Evolutionary conservation across 805 yeast species (phyloP).

Genomic region (Hanseniaspora jakobsenii): DNA sequence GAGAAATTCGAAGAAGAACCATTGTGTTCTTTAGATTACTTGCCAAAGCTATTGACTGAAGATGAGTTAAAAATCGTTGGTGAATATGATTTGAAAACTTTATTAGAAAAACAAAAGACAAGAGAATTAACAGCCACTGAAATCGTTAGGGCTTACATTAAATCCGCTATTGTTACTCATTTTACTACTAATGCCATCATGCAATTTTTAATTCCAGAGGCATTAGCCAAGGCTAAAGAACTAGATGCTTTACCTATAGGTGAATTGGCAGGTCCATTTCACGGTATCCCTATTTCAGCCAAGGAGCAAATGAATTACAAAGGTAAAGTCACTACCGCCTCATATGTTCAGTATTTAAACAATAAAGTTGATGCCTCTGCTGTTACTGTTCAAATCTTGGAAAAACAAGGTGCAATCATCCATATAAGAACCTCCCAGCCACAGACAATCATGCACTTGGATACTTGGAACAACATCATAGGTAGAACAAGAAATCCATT

Average conservation of each 20-base stretch:
- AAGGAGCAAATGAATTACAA: conserved; percentile 51
- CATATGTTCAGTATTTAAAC: conserved; percentile 43
- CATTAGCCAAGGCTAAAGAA: conserved; percentile 43
- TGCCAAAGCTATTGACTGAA: conserved; percentile 20
- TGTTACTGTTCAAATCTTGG: conserved; percentile 36
- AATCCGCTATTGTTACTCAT: conserved; percentile 52
- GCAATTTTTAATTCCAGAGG: conserved; percentile 54
- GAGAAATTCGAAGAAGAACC: conserved; percentile 21
- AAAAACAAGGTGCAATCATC: conserved; percentile 46
- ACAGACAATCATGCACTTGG: conserved; percentile 58
- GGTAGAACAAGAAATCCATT: conserved; percentile 50
- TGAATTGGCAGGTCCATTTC: conserved; percentile 51
- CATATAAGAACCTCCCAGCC: conserved; percentile 59
- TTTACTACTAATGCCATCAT: conserved; percentile 48
- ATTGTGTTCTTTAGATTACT: conserved; percentile 19
- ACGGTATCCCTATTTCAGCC: conserved; percentile 56
- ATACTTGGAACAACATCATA: conserved; percentile 46
- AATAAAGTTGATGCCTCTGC: conserved; percentile 39
- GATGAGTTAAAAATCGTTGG: conserved; percentile 35
- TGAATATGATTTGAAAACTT: conserved; percentile 31
- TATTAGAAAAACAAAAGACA: conserved; percentile 34
- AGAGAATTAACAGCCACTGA: conserved; percentile 40
- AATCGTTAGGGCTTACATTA: conserved; percentile 52
- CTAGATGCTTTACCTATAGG: conserved; percentile 41
- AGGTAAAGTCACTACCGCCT: conserved; percentile 47